These are phyloP conservation scores for Triticum turgidum DNA, from an alignment of 176 grass and related monocot species.

Conservation along the genomic window DNA sequence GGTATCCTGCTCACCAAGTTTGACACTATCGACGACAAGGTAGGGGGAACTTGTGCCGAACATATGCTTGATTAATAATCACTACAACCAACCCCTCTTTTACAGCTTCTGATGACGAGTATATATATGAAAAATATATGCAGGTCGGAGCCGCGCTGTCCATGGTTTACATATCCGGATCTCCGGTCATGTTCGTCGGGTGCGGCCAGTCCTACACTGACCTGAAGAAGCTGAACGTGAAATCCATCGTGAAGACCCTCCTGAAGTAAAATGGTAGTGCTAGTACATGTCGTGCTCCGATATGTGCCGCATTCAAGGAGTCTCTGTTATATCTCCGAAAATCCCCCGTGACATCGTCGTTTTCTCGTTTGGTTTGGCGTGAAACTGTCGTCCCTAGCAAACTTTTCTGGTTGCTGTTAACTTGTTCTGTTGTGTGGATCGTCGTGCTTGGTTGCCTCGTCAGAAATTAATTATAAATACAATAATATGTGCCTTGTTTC, in stretches of 20 bases:
- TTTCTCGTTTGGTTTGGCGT: constrained; percentile 29
- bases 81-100: neutral
- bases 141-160: constrained; percentile 85
- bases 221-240: constrained; percentile 93
- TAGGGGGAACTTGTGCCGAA: constrained; percentile 21
- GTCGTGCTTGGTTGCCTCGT: neutral
- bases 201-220: constrained; percentile 94
- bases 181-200: constrained; percentile 92
- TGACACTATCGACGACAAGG: constrained; percentile 94
- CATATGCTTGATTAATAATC: neutral
- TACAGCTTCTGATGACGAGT: neutral
- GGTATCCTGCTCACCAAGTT: constrained; percentile 98
- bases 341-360: constrained; percentile 54
- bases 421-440: neutral
- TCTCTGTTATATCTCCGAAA: constrained; percentile 10
- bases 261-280: constrained; percentile 57
- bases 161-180: constrained; percentile 95
- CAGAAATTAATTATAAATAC: neutral
- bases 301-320: neutral
- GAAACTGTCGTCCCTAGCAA: constrained; percentile 1
- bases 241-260: constrained; percentile 96
- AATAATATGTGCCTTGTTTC: neutral
- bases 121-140: neutral
- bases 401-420: neutral
- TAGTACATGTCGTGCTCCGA: constrained; percentile 9